Conservation (phyloP, 805 yeast genomes). For the Zygosaccharomyces lentus region DNA sequence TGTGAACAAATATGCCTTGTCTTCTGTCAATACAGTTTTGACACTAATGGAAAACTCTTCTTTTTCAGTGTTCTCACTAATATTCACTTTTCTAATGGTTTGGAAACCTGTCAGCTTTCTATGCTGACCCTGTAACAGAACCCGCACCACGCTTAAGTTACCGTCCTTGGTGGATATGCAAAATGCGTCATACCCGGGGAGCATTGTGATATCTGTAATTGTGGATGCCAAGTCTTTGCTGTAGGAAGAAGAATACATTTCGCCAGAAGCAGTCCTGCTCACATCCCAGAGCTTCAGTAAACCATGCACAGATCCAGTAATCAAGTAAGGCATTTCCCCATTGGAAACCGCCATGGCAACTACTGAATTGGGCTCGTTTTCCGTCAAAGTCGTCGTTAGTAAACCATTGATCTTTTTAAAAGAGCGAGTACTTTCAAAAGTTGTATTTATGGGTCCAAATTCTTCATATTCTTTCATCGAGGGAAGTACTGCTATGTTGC, state of each 20-base stretch:
- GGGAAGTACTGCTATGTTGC: constrained; percentile 51
- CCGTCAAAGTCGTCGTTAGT: constrained; percentile 59
- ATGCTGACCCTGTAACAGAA: constrained; percentile 29
- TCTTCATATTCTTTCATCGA: constrained; percentile 57
- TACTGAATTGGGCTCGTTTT: constrained; percentile 53
- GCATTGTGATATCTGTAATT: constrained; percentile 47
- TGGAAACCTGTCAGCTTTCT: constrained; percentile 17
- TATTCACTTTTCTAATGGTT: constrained; percentile 23
- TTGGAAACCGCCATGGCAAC: constrained; percentile 56
- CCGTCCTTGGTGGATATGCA: constrained; percentile 46
- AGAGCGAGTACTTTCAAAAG: constrained; percentile 18
- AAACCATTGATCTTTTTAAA: constrained; percentile 37
- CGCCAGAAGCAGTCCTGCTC: constrained; percentile 56
- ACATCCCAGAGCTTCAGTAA: constrained; percentile 75
- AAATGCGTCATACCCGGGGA: constrained; percentile 54
- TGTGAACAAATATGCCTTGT: constrained; percentile 43
- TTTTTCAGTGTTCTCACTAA: constrained; percentile 19
- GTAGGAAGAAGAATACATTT: constrained; percentile 46
- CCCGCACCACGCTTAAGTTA: constrained; percentile 35
- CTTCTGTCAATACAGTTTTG: constrained; percentile 39
- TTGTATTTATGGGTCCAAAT: constrained; percentile 46
- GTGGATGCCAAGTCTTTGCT: constrained; percentile 46
- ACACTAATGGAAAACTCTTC: constrained; percentile 45
- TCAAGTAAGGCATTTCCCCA: constrained; percentile 53
- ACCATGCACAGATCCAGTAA: constrained; percentile 78